phyloP scores from a whole-genome alignment of 1,284 basidiomycete species.

The Apiotrichum akiyoshidainum region DNA sequence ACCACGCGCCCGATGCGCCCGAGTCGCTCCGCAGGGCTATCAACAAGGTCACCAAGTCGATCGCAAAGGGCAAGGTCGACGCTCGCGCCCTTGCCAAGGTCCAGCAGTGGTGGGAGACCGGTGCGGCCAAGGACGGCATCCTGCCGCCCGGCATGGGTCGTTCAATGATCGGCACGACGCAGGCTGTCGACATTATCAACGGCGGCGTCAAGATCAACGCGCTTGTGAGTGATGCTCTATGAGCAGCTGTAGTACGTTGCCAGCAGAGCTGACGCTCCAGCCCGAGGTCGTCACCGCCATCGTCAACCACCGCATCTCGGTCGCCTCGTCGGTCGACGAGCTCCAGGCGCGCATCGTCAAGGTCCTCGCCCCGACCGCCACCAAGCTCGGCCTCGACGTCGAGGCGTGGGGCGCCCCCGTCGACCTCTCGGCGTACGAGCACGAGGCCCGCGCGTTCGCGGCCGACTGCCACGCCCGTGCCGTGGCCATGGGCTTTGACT shows the following conservation, averaged over 20 bases:
- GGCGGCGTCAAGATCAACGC: slow-evolving; percentile 49
- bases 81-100: slow-evolving; percentile 36
- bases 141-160: slow-evolving; percentile 21
- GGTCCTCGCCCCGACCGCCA: slow-evolving; percentile 32
- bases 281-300: slow-evolving; percentile 46
- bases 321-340: slow-evolving; percentile 36
- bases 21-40: slow-evolving; percentile 26
- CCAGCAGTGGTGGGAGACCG: slow-evolving; percentile 30
- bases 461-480: slow-evolving; percentile 14
- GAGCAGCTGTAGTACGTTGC: no score
- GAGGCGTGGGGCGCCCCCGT: slow-evolving; percentile 39
- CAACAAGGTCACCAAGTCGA: slow-evolving; percentile 24
- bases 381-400: slow-evolving; percentile 38
- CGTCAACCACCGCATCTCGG: slow-evolving; percentile 46
- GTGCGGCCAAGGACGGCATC: slow-evolving; percentile 6
- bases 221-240: slow-evolving; percentile 21
- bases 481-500: no score
- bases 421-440: slow-evolving; percentile 3
- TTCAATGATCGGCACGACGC: slow-evolving; percentile 41
- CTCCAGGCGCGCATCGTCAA: slow-evolving; percentile 35
- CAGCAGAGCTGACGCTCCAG: not conserved
- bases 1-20: slow-evolving; percentile 29
- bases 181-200: slow-evolving; percentile 45
- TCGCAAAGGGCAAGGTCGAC: slow-evolving; percentile 28
- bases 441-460: slow-evolving; percentile 12